Evolutionary conservation across 2,329 filamentous ascomycete species (phyloP), one percentile per base, ranked within the genome.

Genomic region (Xylaria sp.): DNA sequence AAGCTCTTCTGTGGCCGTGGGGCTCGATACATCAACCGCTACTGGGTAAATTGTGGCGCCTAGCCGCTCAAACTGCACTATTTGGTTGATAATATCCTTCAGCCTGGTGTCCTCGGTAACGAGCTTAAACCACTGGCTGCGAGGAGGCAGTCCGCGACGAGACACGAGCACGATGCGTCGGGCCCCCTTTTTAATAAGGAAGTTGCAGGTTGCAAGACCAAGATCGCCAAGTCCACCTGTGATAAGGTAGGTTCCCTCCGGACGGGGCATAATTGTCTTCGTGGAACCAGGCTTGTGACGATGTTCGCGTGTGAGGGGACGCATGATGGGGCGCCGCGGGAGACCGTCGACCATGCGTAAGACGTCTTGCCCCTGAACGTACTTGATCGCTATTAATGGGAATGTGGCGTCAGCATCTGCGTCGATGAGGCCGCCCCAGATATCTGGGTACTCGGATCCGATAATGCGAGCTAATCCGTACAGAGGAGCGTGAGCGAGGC

Each of bases 231-330:
- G 63, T 1, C 72, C 72, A 13, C 81, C 81, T 15, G 81, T 81
- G 28, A 84, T 78, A n/a, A 83, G 28, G 65, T 84, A 84, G 0
- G 81, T 83, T 2, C 81, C 81, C 10, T 78, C 74, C 8, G 74
- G 70, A 30, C 58, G 67, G 4, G 77, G 77, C 20, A 73, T 58
- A 32, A 74, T 46, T 7, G 61, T 65, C 32, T 56, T 64, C 2
- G 57, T 70, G 20, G 45, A 66, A 9, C 30, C 67, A 13, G 57
- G 70, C 46, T 65, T 34, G 72, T 74, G 62, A 9, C 76, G 69
- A 4, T 74, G 25, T 56, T 67, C 65, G 7, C 65, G 65, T 9
- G 60, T 25, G 9, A 67, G 39, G 2, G 65, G 65, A 15, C 67
- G 6, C 78, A 75, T 20, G 76, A 76, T n/a, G 74, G 73, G 12